Base-by-base conservation (phyloP, 805 yeast genomes). In the Ogataea populi-albae region DNA sequence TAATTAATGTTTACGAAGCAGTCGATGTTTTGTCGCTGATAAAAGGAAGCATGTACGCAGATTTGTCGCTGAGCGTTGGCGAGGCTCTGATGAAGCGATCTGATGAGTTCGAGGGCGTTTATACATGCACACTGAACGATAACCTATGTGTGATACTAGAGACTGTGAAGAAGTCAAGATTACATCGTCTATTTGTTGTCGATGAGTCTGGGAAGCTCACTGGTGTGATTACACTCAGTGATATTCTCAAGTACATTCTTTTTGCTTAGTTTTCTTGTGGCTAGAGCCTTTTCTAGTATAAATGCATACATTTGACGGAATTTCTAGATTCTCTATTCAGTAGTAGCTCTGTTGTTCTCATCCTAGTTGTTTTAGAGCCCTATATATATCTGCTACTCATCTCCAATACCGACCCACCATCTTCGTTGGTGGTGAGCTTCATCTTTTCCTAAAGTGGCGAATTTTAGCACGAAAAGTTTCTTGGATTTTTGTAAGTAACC, bases 31-130 rank as follows among this genome's bases (percentile, higher is more conserved):
- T 93, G 49, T 86, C 96, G 0, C 68, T 93, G 49, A 87, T 93
- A 40, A 91, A 89, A 61, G 96, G 96, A 25, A 97, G 97, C 4
- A 80, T 88, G 55, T 88, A 91, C 55, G 83, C 88, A 23, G 98
- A 93, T 61, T 67, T 91, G 43, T 83, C 88, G 25, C 68, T 93
- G 48, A 81, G 91, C 40, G 96, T 93, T 4, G 99, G 98, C 3
- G 97, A 93, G 61, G 98, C 98, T 0, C 68, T 93, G 35, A 77
- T 93, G 79, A 79, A 95, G 62, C 71, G 96, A 55, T 81, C 95
- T 4, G 96, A 89, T 49, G 97, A 93, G 57, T 93, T 91, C 52
- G 98, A 93, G 62, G 98, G 99, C 40, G 98, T 93, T 10, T 86
- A 88, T 62, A 93, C 98, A 0, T 93, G 98, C 63, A 86, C 97